Evolutionary conservation across 148 eudicot genomes (phyloP).

Genomic region (Simmondsia chinensis): DNA sequence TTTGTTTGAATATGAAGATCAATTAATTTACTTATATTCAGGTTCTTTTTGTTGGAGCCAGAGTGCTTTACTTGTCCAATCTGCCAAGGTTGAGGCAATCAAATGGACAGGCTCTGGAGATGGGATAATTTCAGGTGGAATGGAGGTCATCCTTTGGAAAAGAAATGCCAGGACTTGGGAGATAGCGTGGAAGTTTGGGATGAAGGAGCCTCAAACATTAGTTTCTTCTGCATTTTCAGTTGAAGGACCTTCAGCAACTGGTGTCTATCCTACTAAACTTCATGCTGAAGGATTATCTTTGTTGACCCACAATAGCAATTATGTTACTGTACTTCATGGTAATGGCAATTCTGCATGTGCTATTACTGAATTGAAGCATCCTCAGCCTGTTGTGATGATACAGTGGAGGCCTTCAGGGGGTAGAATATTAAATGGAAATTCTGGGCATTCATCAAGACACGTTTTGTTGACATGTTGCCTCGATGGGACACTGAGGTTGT

Average conservation of each 20-base stretch:
- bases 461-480: conserved; percentile 68
- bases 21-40: conserved; percentile 92
- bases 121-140: conserved; percentile 76
- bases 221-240: conserved; percentile 77
- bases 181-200: conserved; percentile 75
- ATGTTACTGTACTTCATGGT: conserved; percentile 41
- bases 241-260: conserved; percentile 62
- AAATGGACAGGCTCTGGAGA: conserved; percentile 94
- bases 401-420: conserved; percentile 86
- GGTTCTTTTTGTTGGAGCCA: conserved; percentile 99
- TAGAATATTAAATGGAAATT: conserved; percentile 21
- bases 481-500: conserved; percentile 89
- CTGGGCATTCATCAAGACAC: conserved; percentile 30
- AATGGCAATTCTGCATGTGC: conserved; percentile 38
- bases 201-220: conserved; percentile 53
- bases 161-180: conserved; percentile 63
- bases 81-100: conserved; percentile 62
- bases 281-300: conserved; percentile 23
- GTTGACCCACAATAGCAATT: conserved; percentile 15
- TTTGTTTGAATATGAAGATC: conserved; percentile 17
- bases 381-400: conserved; percentile 65
- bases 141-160: conserved; percentile 83
- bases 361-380: conserved; percentile 61
- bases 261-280: conserved; percentile 23
- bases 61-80: conserved; percentile 76